Conservation (phyloP, 148 eudicot genomes). For the Gaultheria prostrata region DNA sequence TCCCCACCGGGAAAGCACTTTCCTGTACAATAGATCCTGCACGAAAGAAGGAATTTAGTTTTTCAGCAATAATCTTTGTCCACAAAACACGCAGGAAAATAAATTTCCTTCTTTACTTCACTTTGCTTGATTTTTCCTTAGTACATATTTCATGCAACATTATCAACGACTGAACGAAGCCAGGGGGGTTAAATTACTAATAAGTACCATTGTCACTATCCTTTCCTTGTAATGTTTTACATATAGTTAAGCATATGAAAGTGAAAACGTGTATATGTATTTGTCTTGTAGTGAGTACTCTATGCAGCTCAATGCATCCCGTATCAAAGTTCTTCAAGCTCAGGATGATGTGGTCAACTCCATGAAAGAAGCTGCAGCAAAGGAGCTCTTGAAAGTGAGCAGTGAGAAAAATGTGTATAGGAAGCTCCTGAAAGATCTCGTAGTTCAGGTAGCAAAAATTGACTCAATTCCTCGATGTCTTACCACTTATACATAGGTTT, state of each 20-base stretch:
- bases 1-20: too few relatives aligned
- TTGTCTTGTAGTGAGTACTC: constrained; percentile 80
- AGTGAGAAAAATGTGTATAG: constrained; percentile 49
- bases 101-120: too few relatives aligned
- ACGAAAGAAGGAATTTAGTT: too few relatives aligned
- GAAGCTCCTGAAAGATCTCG: constrained; percentile 66
- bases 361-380: constrained; percentile 86
- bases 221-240: background rate
- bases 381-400: constrained; percentile 78
- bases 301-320: constrained; percentile 98
- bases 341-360: constrained; percentile 91
- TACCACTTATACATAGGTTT: background rate
- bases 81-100: too few relatives aligned
- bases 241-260: background rate
- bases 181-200: background rate
- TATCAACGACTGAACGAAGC: too few relatives aligned
- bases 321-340: constrained; percentile 98
- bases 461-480: background rate
- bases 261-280: background rate
- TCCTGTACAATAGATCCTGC: too few relatives aligned
- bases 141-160: too few relatives aligned
- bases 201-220: background rate
- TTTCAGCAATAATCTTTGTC: too few relatives aligned
- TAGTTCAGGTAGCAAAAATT: constrained; percentile 65
- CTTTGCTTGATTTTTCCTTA: too few relatives aligned